Percentiles rank a stretch among this genome's conserved stretches.
Evolutionary conservation across 768 basidiomycete species (phyloP).

Genomic region (Pleurotus eryngii): DNA sequence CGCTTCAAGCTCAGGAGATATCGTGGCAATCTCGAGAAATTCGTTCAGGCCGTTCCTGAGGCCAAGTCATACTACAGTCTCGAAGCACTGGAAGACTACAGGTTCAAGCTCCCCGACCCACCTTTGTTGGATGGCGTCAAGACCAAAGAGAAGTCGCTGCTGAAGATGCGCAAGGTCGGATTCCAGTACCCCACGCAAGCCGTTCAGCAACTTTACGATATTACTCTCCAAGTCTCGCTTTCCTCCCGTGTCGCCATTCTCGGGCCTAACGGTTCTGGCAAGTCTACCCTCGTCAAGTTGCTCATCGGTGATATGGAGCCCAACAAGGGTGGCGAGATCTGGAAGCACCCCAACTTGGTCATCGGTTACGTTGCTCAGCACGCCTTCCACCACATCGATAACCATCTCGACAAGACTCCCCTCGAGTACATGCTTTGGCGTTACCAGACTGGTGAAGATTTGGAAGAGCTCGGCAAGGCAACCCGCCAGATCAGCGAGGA

Average conservation of each 20-base stretch:
- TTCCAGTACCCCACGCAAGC: slow-evolving; percentile 91
- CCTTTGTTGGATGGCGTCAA: slow-evolving; percentile 99
- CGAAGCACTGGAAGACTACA: slow-evolving; percentile 94
- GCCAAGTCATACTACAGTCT: slow-evolving; percentile 98
- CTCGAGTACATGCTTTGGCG: slow-evolving; percentile 99
- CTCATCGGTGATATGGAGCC: slow-evolving; percentile 96
- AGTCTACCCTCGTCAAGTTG: slow-evolving; percentile 95
- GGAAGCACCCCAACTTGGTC: slow-evolving; percentile 99
- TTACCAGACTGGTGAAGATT: slow-evolving; percentile 98
- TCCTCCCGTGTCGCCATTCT: slow-evolving; percentile 98
- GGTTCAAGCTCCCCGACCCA: slow-evolving; percentile 96
- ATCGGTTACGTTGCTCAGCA: slow-evolving; percentile 99
- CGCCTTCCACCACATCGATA: slow-evolving; percentile 99
- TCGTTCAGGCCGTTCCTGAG: slow-evolving; percentile 93
- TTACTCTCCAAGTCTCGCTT: slow-evolving; percentile 94
- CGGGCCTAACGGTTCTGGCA: slow-evolving; percentile 98
- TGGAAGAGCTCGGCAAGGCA: slow-evolving; percentile 95
- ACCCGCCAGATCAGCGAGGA: slow-evolving; percentile 83
- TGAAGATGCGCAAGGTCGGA: slow-evolving; percentile 97
- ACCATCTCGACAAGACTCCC: slow-evolving; percentile 97
- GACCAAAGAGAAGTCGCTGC: slow-evolving; percentile 96
- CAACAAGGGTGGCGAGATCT: slow-evolving; percentile 95
- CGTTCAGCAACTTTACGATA: slow-evolving; percentile 90
- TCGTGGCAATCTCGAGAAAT: slow-evolving; percentile 91
- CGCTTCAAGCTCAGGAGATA: slow-evolving; percentile 97